Conservation (phyloP, 2,329 filamentous ascomycete species). For the Hypoxylon sp. region DNA sequence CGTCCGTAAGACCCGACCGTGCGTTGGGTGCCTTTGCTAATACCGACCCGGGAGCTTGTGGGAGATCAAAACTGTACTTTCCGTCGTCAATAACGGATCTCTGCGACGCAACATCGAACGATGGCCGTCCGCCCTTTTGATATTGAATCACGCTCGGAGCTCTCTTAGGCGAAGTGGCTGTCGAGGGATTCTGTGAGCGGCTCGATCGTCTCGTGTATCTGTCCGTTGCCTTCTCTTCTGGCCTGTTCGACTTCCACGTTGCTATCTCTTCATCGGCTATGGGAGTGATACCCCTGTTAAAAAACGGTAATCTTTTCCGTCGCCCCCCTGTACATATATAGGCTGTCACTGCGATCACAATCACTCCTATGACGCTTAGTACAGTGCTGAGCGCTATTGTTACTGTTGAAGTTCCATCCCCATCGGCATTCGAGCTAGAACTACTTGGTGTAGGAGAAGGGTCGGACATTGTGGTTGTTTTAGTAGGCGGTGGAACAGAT, state of each 20-base stretch:
- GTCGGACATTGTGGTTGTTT: constrained; percentile 36
- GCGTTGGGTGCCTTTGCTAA: constrained; percentile 73
- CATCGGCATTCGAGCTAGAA: constrained; percentile 35
- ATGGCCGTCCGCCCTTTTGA: constrained; percentile 55
- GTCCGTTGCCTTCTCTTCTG: constrained; percentile 53
- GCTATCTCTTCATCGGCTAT: constrained; percentile 77
- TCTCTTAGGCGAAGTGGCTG: constrained; percentile 59
- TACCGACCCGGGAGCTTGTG: constrained; percentile 62
- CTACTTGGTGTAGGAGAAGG: constrained; percentile 26
- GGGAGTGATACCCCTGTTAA: constrained; percentile 70
- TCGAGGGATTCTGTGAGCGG: constrained; percentile 57
- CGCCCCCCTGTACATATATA: constrained; percentile 59
- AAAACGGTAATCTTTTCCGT: constrained; percentile 60
- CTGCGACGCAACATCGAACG: constrained; percentile 54
- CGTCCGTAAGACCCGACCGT: constrained; percentile 73
- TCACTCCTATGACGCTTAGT: constrained; percentile 62
- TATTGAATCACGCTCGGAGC: constrained; percentile 70
- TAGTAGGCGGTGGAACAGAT: constrained; percentile 20
- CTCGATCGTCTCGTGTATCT: constrained; percentile 46
- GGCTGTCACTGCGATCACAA: constrained; percentile 56
- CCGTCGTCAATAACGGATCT: constrained; percentile 55
- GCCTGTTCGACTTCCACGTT: constrained; percentile 68
- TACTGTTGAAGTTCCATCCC: constrained; percentile 58
- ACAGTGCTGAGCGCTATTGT: constrained; percentile 67
- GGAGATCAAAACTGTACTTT: constrained; percentile 62